These are phyloP conservation scores for Rhizopus sp. DNA, from an alignment of 371 early-diverging fungal genomes.

Conservation along the genomic window DNA sequence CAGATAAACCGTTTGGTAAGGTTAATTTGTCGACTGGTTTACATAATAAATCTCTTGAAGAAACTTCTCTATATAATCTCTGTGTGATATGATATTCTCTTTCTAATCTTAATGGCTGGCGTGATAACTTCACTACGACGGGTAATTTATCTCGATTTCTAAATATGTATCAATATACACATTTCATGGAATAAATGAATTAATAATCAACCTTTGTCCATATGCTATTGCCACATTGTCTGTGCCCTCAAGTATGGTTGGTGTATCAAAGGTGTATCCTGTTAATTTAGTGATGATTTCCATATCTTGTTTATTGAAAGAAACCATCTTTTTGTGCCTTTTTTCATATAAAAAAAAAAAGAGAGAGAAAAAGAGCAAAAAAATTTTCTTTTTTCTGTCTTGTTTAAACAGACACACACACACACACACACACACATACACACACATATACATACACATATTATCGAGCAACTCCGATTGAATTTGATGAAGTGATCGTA, in stretches of 20 bases:
- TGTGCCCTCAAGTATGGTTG: constrained; percentile 30
- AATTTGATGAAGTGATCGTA: too few relatives aligned
- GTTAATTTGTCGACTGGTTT: constrained; percentile 43
- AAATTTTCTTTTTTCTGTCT: too few relatives aligned
- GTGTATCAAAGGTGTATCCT: constrained; percentile 38
- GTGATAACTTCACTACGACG: constrained; percentile 48
- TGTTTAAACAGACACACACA: too few relatives aligned
- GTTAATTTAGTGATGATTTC: background rate
- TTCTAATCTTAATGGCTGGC: constrained; percentile 45
- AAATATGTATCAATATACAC: background rate
- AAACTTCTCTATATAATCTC: constrained; percentile 34
- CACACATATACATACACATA: too few relatives aligned
- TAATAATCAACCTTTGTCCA: constrained; percentile 39
- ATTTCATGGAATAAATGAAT: background rate
- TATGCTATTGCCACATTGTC: constrained; percentile 42
- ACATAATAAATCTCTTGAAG: constrained; percentile 32
- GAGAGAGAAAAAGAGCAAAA: too few relatives aligned
- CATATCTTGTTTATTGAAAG: too few relatives aligned
- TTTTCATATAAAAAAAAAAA: too few relatives aligned
- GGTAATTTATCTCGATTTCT: constrained; percentile 42
- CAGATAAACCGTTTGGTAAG: constrained; percentile 29
- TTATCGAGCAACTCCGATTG: too few relatives aligned
- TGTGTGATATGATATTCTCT: constrained; percentile 50
- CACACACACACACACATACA: too few relatives aligned
- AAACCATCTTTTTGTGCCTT: too few relatives aligned